Base-by-base conservation (phyloP, 371 early-diverging fungal genomes). In the Mucor irregularis region DNA sequence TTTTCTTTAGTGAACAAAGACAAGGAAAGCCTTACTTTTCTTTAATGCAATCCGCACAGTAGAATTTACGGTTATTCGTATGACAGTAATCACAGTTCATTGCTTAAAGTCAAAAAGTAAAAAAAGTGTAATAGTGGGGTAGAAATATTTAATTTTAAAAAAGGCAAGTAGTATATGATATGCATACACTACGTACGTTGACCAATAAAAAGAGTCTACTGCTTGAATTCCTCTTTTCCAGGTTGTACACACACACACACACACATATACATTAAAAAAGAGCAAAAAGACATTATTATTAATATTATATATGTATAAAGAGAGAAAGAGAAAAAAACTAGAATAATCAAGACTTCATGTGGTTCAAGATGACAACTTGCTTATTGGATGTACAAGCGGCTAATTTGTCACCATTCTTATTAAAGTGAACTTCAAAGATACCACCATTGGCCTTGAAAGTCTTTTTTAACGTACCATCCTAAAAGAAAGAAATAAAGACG, bases 361-460 rank as follows among this genome's bases (percentile, higher is more conserved):
- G 48, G 21, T 51, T 57, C 31, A 58, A 45, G 21, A 56, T 57
- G 11, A 49, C 63, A 40, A 71, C 74, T 69, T 80, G 80, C 54
- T 69, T 80, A 63, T 76, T 76, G 34, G 80, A 74, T 28, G 80
- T 80, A 50, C 80, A 80, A 17, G 80, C 80, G 26, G 80, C 80
- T 38, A 80, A 49, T 52, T 74, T 78, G 28, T 80, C 73, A 9
- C 84, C 85, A 35, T 72, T 76, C 63, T 78, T 81, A 58, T 81
- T 89, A 73, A 86, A 92, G 54, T 85, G 83, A 0, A 90, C 85
- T 61, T 90, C 90, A 64, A 89, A 90, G 13, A 91, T 86, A 8
- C 86, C 90, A 25, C 87, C 90, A 58, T 85, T 82, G 24, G 87
- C 85, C 37, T 77, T 72, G 60, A 76, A 87, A 0, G 89, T 82